Percentiles rank a stretch among this genome's conserved stretches.
Evolutionary conservation across 1,284 basidiomycete species (phyloP).

Genomic region (Tranzscheliella williamsii): DNA sequence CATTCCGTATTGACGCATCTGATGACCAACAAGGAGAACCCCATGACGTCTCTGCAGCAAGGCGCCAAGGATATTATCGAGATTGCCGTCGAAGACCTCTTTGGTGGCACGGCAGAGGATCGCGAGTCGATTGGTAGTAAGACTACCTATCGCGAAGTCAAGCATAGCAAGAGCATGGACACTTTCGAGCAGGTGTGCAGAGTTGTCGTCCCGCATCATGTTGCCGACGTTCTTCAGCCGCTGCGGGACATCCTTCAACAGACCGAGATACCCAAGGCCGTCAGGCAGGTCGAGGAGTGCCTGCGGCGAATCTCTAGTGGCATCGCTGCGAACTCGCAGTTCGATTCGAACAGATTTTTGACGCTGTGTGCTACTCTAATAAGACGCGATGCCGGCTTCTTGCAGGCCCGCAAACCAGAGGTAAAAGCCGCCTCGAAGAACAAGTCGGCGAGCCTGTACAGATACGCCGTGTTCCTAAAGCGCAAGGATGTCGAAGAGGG

Average conservation of each 20-base stretch:
- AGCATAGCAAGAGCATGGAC: constrained; percentile 59
- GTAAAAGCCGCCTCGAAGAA: constrained; percentile 17
- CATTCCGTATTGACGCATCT: constrained; percentile 79
- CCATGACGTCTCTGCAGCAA: constrained; percentile 65
- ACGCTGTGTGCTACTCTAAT: constrained; percentile 86
- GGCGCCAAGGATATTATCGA: constrained; percentile 79
- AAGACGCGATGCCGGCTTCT: constrained; percentile 74
- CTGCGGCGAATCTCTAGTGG: constrained; percentile 81
- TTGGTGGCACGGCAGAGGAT: constrained; percentile 90
- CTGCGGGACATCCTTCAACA: constrained; percentile 83
- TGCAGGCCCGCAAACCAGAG: constrained; percentile 37
- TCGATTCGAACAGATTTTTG: constrained; percentile 75
- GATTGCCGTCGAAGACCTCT: constrained; percentile 87
- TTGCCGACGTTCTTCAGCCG: constrained; percentile 78
- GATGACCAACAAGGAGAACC: constrained; percentile 64
- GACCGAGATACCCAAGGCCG: constrained; percentile 78
- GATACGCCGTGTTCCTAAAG: constrained; percentile 41
- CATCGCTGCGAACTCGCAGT: constrained; percentile 77
- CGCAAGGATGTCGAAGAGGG: constrained; percentile 50
- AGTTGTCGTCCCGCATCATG: constrained; percentile 61
- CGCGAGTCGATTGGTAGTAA: constrained; percentile 87
- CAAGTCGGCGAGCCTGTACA: constrained; percentile 20
- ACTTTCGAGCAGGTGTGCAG: constrained; percentile 57
- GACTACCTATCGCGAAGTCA: constrained; percentile 68
- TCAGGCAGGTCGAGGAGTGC: constrained; percentile 85